These are phyloP conservation scores for Orbilia ellipsospora DNA, from an alignment of 2,329 filamentous ascomycete species.

Conservation along the genomic window DNA sequence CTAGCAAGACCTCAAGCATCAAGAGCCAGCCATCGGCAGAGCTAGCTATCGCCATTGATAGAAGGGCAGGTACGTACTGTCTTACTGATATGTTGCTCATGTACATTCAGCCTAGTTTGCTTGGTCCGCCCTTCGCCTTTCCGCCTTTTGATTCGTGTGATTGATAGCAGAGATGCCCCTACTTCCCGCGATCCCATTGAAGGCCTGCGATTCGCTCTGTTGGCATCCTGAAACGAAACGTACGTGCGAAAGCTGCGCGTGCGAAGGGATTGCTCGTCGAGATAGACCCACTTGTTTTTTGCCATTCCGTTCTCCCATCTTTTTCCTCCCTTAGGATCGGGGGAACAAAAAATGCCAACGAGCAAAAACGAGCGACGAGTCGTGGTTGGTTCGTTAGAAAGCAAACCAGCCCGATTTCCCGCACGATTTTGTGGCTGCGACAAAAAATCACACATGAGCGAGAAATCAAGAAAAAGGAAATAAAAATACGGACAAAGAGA, in stretches of 20 bases:
- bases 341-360: background rate
- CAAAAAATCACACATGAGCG: background rate
- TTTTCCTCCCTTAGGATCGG: background rate
- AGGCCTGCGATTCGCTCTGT: constrained; percentile 10
- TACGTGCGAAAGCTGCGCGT: constrained; percentile 4
- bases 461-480: constrained; percentile 2
- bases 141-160: background rate
- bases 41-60: constrained; percentile 16
- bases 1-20: constrained; percentile 19
- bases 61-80: constrained; percentile 3
- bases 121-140: background rate
- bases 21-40: constrained; percentile 19
- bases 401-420: background rate
- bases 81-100: background rate
- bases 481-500: background rate
- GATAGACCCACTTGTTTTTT: background rate
- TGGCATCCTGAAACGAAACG: constrained; percentile 6
- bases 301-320: constrained; percentile 6
- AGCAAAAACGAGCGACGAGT: constrained; percentile 8
- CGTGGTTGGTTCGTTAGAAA: constrained; percentile 17
- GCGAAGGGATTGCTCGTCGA: constrained; percentile 10
- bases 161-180: background rate
- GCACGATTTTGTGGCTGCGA: constrained; percentile 13
- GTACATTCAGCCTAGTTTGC: constrained; percentile 5
- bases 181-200: constrained; percentile 4